These are phyloP conservation scores for Xylaria grammica DNA, from an alignment of 495 filamentous ascomycete genomes.

Conservation along the genomic window DNA sequence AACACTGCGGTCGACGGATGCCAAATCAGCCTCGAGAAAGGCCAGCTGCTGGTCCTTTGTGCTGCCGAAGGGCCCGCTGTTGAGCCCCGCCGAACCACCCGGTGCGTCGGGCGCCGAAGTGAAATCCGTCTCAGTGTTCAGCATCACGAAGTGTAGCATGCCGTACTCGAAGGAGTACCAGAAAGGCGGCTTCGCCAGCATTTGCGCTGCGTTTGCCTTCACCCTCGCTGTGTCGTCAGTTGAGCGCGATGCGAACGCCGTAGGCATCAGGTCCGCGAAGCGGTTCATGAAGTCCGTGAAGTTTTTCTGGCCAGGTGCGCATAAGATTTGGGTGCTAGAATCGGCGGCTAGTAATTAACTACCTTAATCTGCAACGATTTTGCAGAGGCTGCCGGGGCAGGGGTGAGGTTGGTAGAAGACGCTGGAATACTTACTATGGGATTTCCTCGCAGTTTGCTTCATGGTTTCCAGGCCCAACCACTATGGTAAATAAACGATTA, in stretches of 20 bases:
- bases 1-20: constrained; percentile 52
- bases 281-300: constrained; percentile 65
- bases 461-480: constrained; percentile 52
- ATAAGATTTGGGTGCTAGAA: constrained; percentile 45
- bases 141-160: constrained; percentile 61
- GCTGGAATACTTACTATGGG: constrained; percentile 29
- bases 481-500: neutral
- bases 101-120: constrained; percentile 49
- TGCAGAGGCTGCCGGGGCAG: neutral
- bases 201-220: constrained; percentile 52
- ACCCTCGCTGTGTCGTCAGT: constrained; percentile 47
- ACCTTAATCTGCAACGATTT: neutral
- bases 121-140: constrained; percentile 63
- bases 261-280: constrained; percentile 58
- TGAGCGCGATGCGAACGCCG: constrained; percentile 51
- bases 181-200: constrained; percentile 62
- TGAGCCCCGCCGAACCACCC: constrained; percentile 51
- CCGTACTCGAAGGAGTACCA: constrained; percentile 72
- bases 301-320: constrained; percentile 62
- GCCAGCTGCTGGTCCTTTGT: constrained; percentile 45
- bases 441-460: constrained; percentile 50
- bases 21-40: constrained; percentile 52
- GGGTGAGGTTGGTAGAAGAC: neutral
- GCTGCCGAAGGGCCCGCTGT: constrained; percentile 59
- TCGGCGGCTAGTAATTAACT: constrained; percentile 5